phyloP scores from a whole-genome alignment of 768 basidiomycete species.

The Mycena leptocephala region DNA sequence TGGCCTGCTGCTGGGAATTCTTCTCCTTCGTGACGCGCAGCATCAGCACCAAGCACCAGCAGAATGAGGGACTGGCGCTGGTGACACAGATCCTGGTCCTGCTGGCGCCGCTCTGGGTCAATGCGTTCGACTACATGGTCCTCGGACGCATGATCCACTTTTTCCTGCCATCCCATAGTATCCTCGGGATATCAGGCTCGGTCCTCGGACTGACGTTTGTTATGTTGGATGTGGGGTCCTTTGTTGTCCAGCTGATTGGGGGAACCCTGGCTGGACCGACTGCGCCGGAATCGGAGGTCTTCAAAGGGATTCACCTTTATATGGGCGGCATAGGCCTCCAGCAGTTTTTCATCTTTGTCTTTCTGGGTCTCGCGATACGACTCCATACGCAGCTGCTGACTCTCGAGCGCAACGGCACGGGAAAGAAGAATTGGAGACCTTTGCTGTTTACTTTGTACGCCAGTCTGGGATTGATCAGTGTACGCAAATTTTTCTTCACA shows the following conservation, averaged over 20 bases:
- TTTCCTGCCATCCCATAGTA: constrained; percentile 36
- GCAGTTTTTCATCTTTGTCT: constrained; percentile 39
- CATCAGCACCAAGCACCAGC: constrained; percentile 17
- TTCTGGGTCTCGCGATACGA: constrained; percentile 26
- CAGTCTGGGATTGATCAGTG: constrained; percentile 9
- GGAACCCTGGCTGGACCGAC: constrained; percentile 13
- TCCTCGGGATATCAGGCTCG: constrained; percentile 29
- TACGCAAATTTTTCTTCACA: constrained; percentile 3
- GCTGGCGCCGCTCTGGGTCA: constrained; percentile 42
- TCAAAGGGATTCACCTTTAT: constrained; percentile 38
- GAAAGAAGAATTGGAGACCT: constrained; percentile 10
- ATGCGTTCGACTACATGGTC: constrained; percentile 41
- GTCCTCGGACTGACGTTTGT: constrained; percentile 30
- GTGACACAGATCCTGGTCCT: constrained; percentile 37
- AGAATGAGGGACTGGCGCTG: neutral
- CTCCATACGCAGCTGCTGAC: constrained; percentile 4
- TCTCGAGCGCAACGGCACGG: constrained; percentile 14
- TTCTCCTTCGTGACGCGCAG: constrained; percentile 28
- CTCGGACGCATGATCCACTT: constrained; percentile 38
- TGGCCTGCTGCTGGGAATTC: constrained; percentile 40
- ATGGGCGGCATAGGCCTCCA: constrained; percentile 42
- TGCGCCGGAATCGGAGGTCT: constrained; percentile 16
- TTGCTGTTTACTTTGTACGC: constrained; percentile 13
- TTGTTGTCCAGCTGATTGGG: constrained; percentile 37
- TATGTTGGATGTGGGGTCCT: constrained; percentile 35